Evolutionary conservation across 2,329 filamentous ascomycete species (phyloP).

Genomic region (Amauroascus verrucosus): DNA sequence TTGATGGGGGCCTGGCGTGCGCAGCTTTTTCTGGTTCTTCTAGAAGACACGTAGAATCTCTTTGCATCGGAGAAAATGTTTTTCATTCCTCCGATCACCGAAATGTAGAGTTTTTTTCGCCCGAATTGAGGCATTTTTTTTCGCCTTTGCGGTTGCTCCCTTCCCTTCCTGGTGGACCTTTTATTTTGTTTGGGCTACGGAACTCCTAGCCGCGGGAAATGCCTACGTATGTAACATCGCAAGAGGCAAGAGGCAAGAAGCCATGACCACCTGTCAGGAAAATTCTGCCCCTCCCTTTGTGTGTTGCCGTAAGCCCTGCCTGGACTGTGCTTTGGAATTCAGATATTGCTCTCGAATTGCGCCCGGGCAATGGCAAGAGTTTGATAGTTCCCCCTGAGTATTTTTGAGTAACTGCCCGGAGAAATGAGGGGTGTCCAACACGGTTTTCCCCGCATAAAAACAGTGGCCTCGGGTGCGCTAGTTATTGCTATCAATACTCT

Average conservation of each 20-base stretch:
- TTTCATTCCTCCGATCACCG: background rate
- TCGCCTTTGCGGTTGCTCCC: background rate
- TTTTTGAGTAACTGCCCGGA: too few relatives aligned
- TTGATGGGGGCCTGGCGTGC: background rate
- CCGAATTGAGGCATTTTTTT: slow-evolving; percentile 6
- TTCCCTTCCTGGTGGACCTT: background rate
- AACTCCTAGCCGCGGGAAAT: slow-evolving; percentile 3
- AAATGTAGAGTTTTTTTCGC: background rate
- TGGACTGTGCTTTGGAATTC: background rate
- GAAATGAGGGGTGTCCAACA: background rate
- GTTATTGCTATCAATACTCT: too few relatives aligned
- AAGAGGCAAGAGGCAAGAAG: background rate
- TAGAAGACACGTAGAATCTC: slow-evolving; percentile 2
- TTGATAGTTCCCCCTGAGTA: too few relatives aligned
- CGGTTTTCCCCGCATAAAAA: slow-evolving; percentile 1
- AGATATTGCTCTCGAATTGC: background rate
- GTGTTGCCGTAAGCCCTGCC: background rate
- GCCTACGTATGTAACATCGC: background rate
- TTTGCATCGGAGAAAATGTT: background rate
- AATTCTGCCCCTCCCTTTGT: background rate
- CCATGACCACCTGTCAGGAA: background rate
- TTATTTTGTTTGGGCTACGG: background rate
- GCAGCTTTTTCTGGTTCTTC: background rate
- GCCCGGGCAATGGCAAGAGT: too few relatives aligned
- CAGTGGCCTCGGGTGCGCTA: background rate